A percentile compares a stretch with the other conserved stretches of the same genome.
Conservation (phyloP, 2,329 filamentous ascomycete species). For the Fusarium sp. region DNA sequence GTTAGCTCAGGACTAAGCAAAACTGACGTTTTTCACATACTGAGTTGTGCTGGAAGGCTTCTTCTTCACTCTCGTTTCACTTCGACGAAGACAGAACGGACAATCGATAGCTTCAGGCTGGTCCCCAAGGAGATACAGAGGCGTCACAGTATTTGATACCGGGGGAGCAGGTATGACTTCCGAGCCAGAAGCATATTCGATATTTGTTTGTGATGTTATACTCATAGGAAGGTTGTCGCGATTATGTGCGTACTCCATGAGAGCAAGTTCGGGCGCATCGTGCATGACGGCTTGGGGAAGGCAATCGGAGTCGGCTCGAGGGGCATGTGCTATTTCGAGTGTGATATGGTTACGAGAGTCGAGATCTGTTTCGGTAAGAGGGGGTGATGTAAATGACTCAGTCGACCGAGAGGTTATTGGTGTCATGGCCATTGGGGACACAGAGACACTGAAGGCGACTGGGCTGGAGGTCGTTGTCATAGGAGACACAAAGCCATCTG, state of each 20-base stretch:
- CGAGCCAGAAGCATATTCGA: background rate
- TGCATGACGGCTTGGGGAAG: background rate
- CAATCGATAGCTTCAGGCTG: background rate
- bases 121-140: background rate
- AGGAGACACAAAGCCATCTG: background rate
- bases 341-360: background rate
- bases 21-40: background rate
- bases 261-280: background rate
- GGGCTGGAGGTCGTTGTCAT: background rate
- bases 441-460: background rate
- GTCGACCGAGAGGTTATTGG: background rate
- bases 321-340: background rate
- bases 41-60: background rate
- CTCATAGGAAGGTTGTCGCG: background rate
- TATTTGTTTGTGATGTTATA: background rate
- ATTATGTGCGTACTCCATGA: background rate
- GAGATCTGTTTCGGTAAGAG: background rate
- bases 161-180: background rate
- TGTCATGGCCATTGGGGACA: background rate
- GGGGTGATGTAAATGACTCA: background rate
- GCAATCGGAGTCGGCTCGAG: background rate
- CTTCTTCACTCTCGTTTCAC: background rate
- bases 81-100: background rate
- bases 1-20: rapidly evolving
- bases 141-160: background rate